phyloP scores from a whole-genome alignment of 345 rosid species.

The Acer campestre region DNA sequence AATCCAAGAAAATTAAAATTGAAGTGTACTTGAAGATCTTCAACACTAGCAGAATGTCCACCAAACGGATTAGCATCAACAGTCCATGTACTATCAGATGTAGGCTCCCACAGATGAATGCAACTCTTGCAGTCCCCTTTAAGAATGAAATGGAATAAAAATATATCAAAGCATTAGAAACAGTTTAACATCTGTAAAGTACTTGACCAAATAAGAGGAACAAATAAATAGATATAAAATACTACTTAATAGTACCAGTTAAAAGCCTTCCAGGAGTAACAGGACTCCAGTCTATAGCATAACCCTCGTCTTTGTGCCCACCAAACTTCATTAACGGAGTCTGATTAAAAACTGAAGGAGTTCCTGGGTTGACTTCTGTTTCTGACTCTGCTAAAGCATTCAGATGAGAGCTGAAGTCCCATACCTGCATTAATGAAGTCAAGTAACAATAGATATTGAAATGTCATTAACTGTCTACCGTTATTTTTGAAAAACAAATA shows the following conservation, averaged over 20 bases:
- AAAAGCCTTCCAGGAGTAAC: conserved; percentile 77
- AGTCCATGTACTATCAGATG: conserved; percentile 75
- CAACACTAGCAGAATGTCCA: conserved; percentile 89
- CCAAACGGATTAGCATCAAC: conserved; percentile 68
- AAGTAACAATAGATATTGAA: neutral
- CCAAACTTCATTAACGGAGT: conserved; percentile 72
- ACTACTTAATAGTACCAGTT: conserved; percentile 54
- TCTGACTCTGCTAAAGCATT: conserved; percentile 77
- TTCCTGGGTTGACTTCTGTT: conserved; percentile 54
- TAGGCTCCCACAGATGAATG: conserved; percentile 91
- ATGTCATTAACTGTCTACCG: neutral
- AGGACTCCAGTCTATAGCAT: conserved; percentile 94
- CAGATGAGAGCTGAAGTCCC: conserved; percentile 86
- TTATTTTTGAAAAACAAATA: neutral
- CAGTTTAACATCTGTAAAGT: neutral
- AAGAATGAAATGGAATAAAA: conserved; percentile 1
- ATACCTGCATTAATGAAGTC: conserved; percentile 52
- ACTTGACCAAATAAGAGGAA: conserved; percentile 3
- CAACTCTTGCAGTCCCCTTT: conserved; percentile 87
- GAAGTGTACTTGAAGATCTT: conserved; percentile 75
- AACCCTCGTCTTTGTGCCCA: conserved; percentile 96
- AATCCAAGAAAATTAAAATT: neutral
- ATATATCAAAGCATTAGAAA: conserved; percentile 9
- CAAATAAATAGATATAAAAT: neutral
- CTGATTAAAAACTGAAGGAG: conserved; percentile 67